Conservation (phyloP, 306 rosid genomes). For the Medicago truncatula region DNA sequence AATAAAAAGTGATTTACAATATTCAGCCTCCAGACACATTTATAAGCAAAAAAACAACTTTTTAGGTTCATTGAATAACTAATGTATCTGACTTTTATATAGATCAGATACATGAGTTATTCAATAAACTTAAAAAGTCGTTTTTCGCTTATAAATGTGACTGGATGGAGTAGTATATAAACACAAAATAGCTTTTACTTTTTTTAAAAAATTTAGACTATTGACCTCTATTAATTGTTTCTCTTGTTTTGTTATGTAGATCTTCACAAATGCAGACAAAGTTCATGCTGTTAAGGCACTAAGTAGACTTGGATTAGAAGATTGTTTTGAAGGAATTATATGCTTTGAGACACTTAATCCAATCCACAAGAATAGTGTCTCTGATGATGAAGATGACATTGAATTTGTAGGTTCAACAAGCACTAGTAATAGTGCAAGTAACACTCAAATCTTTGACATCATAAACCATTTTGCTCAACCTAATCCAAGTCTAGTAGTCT, state of each 20-base stretch:
- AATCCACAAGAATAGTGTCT: slow-evolving; percentile 57
- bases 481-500: slow-evolving; percentile 43
- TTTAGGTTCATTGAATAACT: too few species aligned
- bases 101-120: too few species aligned
- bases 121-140: too few species aligned
- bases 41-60: too few species aligned
- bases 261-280: slow-evolving; percentile 93
- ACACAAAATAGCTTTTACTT: too few species aligned
- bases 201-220: neutral
- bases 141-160: too few species aligned
- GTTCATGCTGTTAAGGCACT: slow-evolving; percentile 79
- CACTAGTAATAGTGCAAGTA: slow-evolving; percentile 31
- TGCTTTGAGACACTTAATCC: slow-evolving; percentile 98
- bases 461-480: slow-evolving; percentile 67
- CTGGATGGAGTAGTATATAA: too few species aligned
- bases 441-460: slow-evolving; percentile 76
- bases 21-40: too few species aligned
- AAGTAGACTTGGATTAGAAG: slow-evolving; percentile 85
- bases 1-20: too few species aligned
- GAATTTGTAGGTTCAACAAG: slow-evolving; percentile 65
- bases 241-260: slow-evolving; percentile 50
- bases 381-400: slow-evolving; percentile 87
- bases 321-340: slow-evolving; percentile 87
- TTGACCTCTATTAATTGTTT: neutral
- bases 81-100: too few species aligned